phyloP scores from a whole-genome alignment of 2,329 filamentous ascomycete genomes.

The Periconia digitata region DNA sequence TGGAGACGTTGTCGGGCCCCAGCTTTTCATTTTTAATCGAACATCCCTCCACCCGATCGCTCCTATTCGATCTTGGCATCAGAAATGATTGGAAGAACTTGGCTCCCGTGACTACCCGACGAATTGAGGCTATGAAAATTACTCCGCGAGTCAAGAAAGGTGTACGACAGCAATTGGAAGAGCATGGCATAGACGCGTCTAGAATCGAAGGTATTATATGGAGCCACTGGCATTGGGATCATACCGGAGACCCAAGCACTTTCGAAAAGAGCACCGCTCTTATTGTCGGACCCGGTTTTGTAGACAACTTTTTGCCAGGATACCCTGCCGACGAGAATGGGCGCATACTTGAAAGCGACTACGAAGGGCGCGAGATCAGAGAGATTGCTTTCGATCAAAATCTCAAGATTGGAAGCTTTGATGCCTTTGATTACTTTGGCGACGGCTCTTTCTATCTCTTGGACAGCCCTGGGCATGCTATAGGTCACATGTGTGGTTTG shows the following conservation, averaged over 20 bases:
- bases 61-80: slow-evolving; percentile 53
- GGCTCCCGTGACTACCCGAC: neutral
- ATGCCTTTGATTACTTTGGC: slow-evolving; percentile 56
- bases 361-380: neutral
- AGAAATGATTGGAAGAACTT: slow-evolving; percentile 50
- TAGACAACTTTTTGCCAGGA: slow-evolving; percentile 48
- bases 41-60: slow-evolving; percentile 44
- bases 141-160: slow-evolving; percentile 12
- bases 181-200: slow-evolving; percentile 12
- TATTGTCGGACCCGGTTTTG: slow-evolving; percentile 57
- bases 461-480: slow-evolving; percentile 55
- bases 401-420: slow-evolving; percentile 48
- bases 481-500: slow-evolving; percentile 55
- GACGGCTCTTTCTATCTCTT: slow-evolving; percentile 61
- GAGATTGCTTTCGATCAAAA: slow-evolving; percentile 1
- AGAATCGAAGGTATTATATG: slow-evolving; percentile 43
- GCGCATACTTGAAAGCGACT: neutral
- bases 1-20: slow-evolving; percentile 23
- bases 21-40: slow-evolving; percentile 53
- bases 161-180: slow-evolving; percentile 25
- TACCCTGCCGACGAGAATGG: slow-evolving; percentile 39
- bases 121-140: slow-evolving; percentile 11
- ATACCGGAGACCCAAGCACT: slow-evolving; percentile 51
- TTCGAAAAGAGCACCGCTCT: slow-evolving; percentile 51
- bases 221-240: slow-evolving; percentile 54